Base-by-base conservation (phyloP, 2,329 filamentous ascomycete genomes). In the Lasiodiplodia theobromae region DNA sequence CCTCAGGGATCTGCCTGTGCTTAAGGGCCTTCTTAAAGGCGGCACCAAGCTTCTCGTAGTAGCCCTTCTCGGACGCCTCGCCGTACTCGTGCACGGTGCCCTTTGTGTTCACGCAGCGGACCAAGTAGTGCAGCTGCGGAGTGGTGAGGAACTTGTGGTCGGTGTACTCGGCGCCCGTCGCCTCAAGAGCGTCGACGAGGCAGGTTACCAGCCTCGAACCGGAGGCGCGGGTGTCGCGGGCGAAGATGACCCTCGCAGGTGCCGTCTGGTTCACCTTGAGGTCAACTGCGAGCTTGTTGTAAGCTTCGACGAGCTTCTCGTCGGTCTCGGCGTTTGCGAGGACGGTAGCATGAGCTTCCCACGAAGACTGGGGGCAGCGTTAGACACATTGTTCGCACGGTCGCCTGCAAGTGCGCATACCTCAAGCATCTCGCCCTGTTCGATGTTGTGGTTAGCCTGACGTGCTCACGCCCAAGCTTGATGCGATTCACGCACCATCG, bases 121-220 rank as follows among this genome's bases (percentile, higher is more conserved):
- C 95, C 72, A 98, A 86, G 82, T 99, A 99, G 84, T 99, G 96
- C 69, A 99, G 87, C 83, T 98, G 96, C n/a, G 96, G 96, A 3
- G 96, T 99, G 14, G 96, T 98, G 76, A 97, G 86, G 78, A 94
- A 90, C 81, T 95, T 96, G 83, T 90, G 95, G 84, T 98, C 95
- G 76, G 89, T 89, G 77, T 88, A 91, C 70, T 93, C 88, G 67
- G 91, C 89, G 68, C 88, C 87, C 57, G 91, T 91, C 64, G 92
- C 92, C 70, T 91, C 89, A 71, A 98, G 85, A 21, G 93, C 93
- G 76, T 93, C 91, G 69, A 90, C 87, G 62, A 98, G 87, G 69
- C 94, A 92, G 49, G 87, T 85, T 37, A 94, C 92, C 31, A 99
- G 89, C 69, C 88, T 90, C 73, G 93, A 92, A 65, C 96, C 96